Conservation (phyloP, 768 basidiomycete species). For the Lactifluus piperatus region DNA sequence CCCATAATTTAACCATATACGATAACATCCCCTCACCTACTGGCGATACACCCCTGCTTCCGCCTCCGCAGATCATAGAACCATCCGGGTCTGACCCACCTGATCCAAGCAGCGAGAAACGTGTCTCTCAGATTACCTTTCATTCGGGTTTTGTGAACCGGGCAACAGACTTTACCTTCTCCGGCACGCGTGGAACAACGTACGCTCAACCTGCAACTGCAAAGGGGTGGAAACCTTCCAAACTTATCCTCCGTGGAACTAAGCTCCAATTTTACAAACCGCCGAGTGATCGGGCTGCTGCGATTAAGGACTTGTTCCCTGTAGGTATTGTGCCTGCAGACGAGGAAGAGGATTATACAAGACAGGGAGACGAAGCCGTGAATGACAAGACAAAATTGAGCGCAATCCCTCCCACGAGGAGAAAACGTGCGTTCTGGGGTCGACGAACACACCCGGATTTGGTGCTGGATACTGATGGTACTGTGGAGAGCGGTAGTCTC, state of each 20-base stretch:
- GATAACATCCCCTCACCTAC: conserved; percentile 14
- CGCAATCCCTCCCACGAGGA: conserved; percentile 33
- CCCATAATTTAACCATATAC: conserved; percentile 17
- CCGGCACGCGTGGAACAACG: conserved; percentile 26
- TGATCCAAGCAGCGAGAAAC: conserved; percentile 33
- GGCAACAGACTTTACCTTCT: conserved; percentile 38
- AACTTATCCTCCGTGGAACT: conserved; percentile 73
- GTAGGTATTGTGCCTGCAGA: conserved; percentile 47
- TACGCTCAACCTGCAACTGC: conserved; percentile 21
- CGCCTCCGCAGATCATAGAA: conserved; percentile 40
- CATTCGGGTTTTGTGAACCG: conserved; percentile 72
- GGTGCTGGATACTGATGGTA: conserved; percentile 31
- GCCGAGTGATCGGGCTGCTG: conserved; percentile 54
- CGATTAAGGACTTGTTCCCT: conserved; percentile 69
- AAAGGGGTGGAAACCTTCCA: conserved; percentile 84
- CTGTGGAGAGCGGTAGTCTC: conserved; percentile 55
- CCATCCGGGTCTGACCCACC: conserved; percentile 28
- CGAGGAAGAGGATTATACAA: conserved; percentile 40
- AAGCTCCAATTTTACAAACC: conserved; percentile 86
- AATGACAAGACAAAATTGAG: conserved; percentile 28
- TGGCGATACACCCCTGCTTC: conserved; percentile 35
- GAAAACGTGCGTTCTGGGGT: conserved; percentile 73
- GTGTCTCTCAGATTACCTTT: conserved; percentile 73
- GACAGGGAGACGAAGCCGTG: conserved; percentile 23
- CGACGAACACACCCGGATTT: conserved; percentile 66